Conservation (phyloP, 768 basidiomycete genomes). For the Agrocybe pediades region DNA sequence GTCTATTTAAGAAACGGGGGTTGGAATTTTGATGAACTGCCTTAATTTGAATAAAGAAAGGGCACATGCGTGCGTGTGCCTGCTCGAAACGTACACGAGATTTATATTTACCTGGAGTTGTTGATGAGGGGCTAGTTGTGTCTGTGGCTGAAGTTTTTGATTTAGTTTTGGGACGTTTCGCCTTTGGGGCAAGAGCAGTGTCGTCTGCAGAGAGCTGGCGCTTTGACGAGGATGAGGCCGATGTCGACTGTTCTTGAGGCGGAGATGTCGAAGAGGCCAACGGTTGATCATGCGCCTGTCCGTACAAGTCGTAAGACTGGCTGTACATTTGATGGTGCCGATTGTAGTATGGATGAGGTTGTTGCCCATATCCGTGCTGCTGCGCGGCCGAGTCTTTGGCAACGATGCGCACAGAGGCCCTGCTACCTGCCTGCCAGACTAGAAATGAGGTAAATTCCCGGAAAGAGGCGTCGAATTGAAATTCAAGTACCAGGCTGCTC, state of each 20-base stretch:
- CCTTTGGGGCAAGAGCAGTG: slow-evolving; percentile 35
- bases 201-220: slow-evolving; percentile 38
- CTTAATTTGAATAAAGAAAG: slow-evolving; percentile 7
- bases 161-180: slow-evolving; percentile 40
- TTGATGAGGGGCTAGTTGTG: slow-evolving; percentile 15
- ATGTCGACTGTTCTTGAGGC: slow-evolving; percentile 1
- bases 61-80: slow-evolving; percentile 2
- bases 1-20: slow-evolving; percentile 14
- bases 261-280: slow-evolving; percentile 5
- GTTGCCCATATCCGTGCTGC: slow-evolving; percentile 32
- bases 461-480: not conserved
- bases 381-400: slow-evolving; percentile 47
- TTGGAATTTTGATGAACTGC: not conserved
- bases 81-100: slow-evolving; percentile 9
- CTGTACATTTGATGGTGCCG: slow-evolving; percentile 24
- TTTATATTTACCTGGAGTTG: slow-evolving; percentile 22
- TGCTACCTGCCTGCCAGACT: slow-evolving; percentile 56
- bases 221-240: slow-evolving; percentile 26
- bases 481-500: not conserved
- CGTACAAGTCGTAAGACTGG: slow-evolving; percentile 11
- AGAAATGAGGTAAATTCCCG: slow-evolving; percentile 2
- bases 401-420: slow-evolving; percentile 60
- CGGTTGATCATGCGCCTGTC: slow-evolving; percentile 14
- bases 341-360: slow-evolving; percentile 29
- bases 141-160: slow-evolving; percentile 39